Base-by-base conservation (phyloP, 2,329 filamentous ascomycete species). In the Colletotrichum brevisporum region DNA sequence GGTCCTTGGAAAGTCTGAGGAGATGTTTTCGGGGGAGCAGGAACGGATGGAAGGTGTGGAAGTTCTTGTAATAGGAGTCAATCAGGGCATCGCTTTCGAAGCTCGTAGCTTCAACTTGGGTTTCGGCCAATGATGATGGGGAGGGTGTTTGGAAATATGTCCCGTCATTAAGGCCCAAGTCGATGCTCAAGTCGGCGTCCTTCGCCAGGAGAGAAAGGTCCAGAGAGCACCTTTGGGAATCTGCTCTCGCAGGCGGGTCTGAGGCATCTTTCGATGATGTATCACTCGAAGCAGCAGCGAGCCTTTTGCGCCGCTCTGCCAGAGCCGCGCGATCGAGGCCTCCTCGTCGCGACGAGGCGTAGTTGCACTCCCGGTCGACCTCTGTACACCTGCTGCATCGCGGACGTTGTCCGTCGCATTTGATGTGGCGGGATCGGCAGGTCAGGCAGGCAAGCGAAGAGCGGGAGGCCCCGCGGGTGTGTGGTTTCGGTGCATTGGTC, bases 261-360 rank as follows among this genome's bases (percentile, higher is more conserved):
- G 21, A 50, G 18, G 47, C 16, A 18, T 50, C 18, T 18, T n/a
- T 18, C 2, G 16, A 41, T 50, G 21, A 12, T 15, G 6, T 24
- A 9, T 24, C n/a, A 3, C 24, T 9, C 13, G n/a, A 10, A 12
- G 63, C 69, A 24, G 72, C 72, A 2, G 74, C 73, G 43, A 74
- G 64, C 6, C 72, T 73, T 63, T 76, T 78, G 16, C 77, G 76
- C 26, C 76, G 73, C 5, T 72, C 75, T 1, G 74, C 71, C 18
- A 78, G 63, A 2, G 77, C 69, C 2, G 72, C 77, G 39, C 75
- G 75, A 71, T 73, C 81, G 58, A 73, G 78, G 67, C 76, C 84
- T 4, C 85, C 86, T 58, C 86, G 79, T 39, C 85, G 81, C 13
- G 84, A 87, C 71, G 84, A 83, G 54, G 85, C 80, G 74, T 88